These are phyloP conservation scores for Sphaerulina vaccinii DNA, from an alignment of 2,329 filamentous ascomycete species.

Conservation along the genomic window DNA sequence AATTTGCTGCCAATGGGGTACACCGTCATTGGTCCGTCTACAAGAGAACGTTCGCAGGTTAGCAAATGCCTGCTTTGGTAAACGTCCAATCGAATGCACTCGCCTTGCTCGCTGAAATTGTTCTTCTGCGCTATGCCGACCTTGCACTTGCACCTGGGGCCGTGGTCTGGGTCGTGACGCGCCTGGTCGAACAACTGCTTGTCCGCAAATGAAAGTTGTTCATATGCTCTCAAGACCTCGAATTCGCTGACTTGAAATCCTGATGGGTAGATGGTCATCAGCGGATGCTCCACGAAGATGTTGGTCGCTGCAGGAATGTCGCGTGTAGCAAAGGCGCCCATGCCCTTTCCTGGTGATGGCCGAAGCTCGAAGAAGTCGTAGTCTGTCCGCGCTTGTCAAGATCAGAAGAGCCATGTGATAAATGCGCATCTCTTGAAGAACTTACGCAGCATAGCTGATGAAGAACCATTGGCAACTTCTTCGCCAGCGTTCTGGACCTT, in stretches of 20 bases:
- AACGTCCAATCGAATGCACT: no score
- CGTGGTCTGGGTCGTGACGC: not conserved
- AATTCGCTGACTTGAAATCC: not conserved
- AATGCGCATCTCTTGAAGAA: no score
- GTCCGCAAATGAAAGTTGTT: not conserved
- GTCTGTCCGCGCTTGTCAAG: not conserved
- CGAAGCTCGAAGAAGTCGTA: not conserved
- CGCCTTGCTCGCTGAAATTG: not conserved
- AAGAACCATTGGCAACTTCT: not conserved
- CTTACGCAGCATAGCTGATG: no score
- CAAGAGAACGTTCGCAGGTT: no score
- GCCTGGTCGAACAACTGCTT: not conserved
- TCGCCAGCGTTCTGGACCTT: not conserved
- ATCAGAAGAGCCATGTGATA: not conserved
- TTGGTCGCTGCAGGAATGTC: not conserved
- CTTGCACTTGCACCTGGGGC: not conserved
- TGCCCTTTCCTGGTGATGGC: not conserved
- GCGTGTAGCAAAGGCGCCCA: not conserved
- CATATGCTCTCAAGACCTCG: not conserved
- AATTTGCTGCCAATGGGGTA: not conserved
- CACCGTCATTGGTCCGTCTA: not conserved
- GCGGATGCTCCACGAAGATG: not conserved
- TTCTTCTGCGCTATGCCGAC: not conserved
- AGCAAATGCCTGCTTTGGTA: no score
- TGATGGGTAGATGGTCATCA: not conserved